Conservation (phyloP, 805 yeast genomes). For the Cyberlindnera samutprakarnensis region DNA sequence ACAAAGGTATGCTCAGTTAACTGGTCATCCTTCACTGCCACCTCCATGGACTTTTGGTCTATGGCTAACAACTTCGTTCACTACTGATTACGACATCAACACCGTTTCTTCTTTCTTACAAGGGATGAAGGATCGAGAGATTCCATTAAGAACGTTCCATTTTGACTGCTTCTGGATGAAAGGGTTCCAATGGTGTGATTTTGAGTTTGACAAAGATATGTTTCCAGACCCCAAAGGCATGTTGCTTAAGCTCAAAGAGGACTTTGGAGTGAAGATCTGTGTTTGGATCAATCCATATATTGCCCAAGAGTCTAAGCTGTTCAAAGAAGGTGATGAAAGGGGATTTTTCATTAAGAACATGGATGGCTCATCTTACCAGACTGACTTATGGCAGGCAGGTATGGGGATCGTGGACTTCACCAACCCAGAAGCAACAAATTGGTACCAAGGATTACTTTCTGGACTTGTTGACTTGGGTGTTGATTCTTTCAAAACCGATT, state of each 20-base stretch:
- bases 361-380: slow-evolving; percentile 16
- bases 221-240: slow-evolving; percentile 16
- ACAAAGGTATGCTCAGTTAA: slow-evolving; percentile 16
- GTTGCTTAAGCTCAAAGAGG: slow-evolving; percentile 27
- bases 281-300: slow-evolving; percentile 19
- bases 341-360: slow-evolving; percentile 15
- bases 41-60: slow-evolving; percentile 20
- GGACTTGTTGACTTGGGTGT: slow-evolving; percentile 17
- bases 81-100: slow-evolving; percentile 17
- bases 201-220: slow-evolving; percentile 17
- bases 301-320: slow-evolving; percentile 15
- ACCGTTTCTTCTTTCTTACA: slow-evolving; percentile 15
- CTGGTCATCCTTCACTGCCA: slow-evolving; percentile 18
- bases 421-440: slow-evolving; percentile 17
- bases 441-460: slow-evolving; percentile 13
- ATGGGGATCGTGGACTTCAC: slow-evolving; percentile 19
- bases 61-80: slow-evolving; percentile 19
- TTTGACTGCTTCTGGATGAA: slow-evolving; percentile 20
- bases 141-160: slow-evolving; percentile 18
- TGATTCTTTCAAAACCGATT: slow-evolving; percentile 19
- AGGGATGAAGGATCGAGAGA: slow-evolving; percentile 18
- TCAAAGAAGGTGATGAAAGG: slow-evolving; percentile 13
- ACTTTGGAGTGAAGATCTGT: slow-evolving; percentile 29
- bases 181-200: slow-evolving; percentile 20
- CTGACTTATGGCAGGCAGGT: slow-evolving; percentile 20